Percentiles rank a stretch among this genome's conserved stretches.
Evolutionary conservation across 805 yeast genomes (phyloP).

Genomic region (Tetrapisispora namnaoensis): DNA sequence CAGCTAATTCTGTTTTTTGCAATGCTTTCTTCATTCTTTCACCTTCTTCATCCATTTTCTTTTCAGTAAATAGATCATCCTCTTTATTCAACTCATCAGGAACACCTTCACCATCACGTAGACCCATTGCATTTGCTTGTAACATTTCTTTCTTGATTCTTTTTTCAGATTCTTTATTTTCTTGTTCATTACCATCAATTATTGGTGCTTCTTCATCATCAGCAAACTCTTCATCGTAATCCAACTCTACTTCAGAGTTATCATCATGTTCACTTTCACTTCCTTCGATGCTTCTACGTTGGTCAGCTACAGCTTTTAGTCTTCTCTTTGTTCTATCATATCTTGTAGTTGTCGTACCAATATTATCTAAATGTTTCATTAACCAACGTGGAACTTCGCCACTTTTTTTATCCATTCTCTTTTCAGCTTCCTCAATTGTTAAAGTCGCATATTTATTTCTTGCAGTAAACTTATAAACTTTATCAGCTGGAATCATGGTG

Average conservation of each 20-base stretch:
- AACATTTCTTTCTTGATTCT: conserved; percentile 79
- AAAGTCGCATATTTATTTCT: conserved; percentile 88
- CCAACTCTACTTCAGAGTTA: conserved; percentile 85
- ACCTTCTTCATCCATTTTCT: conserved; percentile 85
- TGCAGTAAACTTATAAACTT: conserved; percentile 87
- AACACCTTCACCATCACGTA: conserved; percentile 48
- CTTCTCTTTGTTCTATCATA: conserved; percentile 39
- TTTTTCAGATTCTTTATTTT: conserved; percentile 78
- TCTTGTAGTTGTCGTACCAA: conserved; percentile 42
- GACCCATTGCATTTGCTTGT: conserved; percentile 62
- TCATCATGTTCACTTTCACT: conserved; percentile 38
- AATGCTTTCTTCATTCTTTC: conserved; percentile 74
- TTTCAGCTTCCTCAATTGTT: conserved; percentile 94
- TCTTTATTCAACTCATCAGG: conserved; percentile 53
- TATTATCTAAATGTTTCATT: conserved; percentile 77
- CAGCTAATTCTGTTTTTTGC: conserved; percentile 76
- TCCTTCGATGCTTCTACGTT: conserved; percentile 29
- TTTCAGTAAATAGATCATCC: conserved; percentile 64
- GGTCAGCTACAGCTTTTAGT: conserved; percentile 40
- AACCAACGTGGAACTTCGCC: conserved; percentile 83
- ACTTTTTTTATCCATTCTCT: conserved; percentile 72
- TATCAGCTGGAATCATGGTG: conserved; percentile 90
- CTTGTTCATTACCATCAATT: conserved; percentile 92
- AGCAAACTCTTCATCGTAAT: conserved; percentile 92
- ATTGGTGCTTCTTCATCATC: conserved; percentile 99